Conservation (phyloP, 2,329 filamentous ascomycete genomes). For the Daldinia sp. region DNA sequence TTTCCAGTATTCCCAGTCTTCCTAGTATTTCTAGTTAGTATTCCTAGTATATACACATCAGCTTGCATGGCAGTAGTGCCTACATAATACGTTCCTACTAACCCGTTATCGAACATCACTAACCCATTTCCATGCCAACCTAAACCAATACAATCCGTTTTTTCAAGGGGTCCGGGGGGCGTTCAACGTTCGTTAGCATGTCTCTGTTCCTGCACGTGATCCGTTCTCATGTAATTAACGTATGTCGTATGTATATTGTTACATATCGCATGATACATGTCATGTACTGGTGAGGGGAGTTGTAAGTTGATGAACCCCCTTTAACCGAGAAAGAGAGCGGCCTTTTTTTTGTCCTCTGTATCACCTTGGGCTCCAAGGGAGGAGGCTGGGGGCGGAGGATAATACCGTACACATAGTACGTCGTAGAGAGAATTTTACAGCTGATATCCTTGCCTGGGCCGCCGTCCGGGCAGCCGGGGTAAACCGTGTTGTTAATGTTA, state of each 20-base stretch:
- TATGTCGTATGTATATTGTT: constrained; percentile 10
- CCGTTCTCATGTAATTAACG: constrained; percentile 28
- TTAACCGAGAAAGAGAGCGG: not conserved
- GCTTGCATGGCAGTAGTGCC: constrained; percentile 41
- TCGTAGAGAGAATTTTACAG: constrained; percentile 14
- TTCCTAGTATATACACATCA: constrained; percentile 36
- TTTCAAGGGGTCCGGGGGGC: constrained; percentile 1
- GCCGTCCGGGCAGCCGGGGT: too few species aligned
- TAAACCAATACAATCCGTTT: constrained; percentile 24
- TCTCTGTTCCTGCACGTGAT: constrained; percentile 35
- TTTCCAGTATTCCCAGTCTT: not conserved
- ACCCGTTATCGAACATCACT: not conserved
- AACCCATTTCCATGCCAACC: constrained; percentile 29
- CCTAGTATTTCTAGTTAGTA: not conserved
- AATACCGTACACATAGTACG: not conserved
- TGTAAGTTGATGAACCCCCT: constrained; percentile 13
- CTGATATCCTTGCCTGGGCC: constrained; percentile 6
- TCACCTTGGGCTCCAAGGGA: constrained; percentile 39
- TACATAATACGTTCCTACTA: constrained; percentile 16
- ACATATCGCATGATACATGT: constrained; percentile 15
- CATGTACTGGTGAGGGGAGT: not conserved
- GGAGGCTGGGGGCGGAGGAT: constrained; percentile 3
- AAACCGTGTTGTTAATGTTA: not conserved
- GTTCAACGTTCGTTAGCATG: constrained; percentile 21
- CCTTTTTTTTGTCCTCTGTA: constrained; percentile 11